Percentiles rank a stretch among this genome's conserved stretches.
These are phyloP conservation scores for Thelonectria rubi DNA, from an alignment of 2,329 filamentous ascomycete genomes.

Conservation along the genomic window DNA sequence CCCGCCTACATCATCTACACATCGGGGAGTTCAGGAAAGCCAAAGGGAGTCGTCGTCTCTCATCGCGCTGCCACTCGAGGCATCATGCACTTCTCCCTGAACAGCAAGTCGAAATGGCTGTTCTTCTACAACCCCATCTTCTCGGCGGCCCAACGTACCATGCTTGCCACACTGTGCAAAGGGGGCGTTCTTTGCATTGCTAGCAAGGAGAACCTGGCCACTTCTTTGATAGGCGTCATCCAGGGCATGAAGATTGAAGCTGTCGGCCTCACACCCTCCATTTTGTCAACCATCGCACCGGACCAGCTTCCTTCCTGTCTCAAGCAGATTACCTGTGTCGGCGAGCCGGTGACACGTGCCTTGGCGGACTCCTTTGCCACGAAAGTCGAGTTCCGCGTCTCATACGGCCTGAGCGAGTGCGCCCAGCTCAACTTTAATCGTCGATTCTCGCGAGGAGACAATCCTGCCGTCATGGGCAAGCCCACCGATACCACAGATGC, in stretches of 20 bases:
- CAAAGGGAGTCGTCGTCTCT: slow-evolving; percentile 33
- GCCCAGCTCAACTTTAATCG: slow-evolving; percentile 32
- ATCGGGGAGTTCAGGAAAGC: slow-evolving; percentile 35
- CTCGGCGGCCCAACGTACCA: slow-evolving; percentile 35
- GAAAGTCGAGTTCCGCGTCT: slow-evolving; percentile 14
- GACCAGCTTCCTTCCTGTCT: slow-evolving; percentile 13
- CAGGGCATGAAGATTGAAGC: slow-evolving; percentile 28
- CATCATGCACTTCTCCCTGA: slow-evolving; percentile 22
- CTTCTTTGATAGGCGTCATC: slow-evolving; percentile 19
- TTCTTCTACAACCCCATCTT: slow-evolving; percentile 39
- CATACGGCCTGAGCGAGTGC: slow-evolving; percentile 36
- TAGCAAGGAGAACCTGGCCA: slow-evolving; percentile 24
- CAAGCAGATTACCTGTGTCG: slow-evolving; percentile 28
- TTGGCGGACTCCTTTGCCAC: slow-evolving; percentile 25
- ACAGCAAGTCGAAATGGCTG: slow-evolving; percentile 18
- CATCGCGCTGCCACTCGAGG: slow-evolving; percentile 27
- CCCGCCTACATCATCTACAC: slow-evolving; percentile 38
- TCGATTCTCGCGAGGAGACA: neutral
- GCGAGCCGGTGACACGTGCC: slow-evolving; percentile 25
- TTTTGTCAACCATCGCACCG: slow-evolving; percentile 19
- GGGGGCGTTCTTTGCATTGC: slow-evolving; percentile 27
- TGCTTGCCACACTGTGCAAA: slow-evolving; percentile 29
- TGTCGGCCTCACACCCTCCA: slow-evolving; percentile 35
- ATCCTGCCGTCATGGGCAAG: slow-evolving; percentile 11
- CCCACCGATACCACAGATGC: slow-evolving; percentile 24